Percentiles rank a stretch among this genome's conserved stretches.
Evolutionary conservation across 164 flowering plant genomes (phyloP).

Genomic region (Dillenia suffruticosa): DNA sequence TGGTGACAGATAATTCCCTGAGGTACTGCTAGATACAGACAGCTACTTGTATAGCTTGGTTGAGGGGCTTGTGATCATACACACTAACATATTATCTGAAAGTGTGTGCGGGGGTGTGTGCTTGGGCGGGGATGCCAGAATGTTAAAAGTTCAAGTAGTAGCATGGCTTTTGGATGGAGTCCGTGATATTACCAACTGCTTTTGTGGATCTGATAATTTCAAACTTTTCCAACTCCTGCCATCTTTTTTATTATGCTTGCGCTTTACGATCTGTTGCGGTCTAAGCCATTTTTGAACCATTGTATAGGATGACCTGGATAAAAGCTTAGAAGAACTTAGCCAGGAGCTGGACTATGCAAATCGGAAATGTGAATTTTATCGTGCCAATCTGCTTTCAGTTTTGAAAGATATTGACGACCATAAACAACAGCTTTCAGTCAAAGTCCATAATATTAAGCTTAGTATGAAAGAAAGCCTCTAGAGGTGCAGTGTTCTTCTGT

Average conservation of each 20-base stretch:
- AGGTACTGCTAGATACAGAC: too few relatives aligned
- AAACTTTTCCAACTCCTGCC: not conserved
- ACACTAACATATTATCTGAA: too few relatives aligned
- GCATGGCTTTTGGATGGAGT: not conserved
- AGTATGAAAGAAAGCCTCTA: slow-evolving; percentile 41
- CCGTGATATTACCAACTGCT: not conserved
- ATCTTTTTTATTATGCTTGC: not conserved
- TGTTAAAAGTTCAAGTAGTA: not conserved
- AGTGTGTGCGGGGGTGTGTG: too few relatives aligned
- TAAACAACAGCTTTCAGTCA: slow-evolving; percentile 43
- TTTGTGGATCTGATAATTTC: not conserved
- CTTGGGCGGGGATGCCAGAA: not conserved
- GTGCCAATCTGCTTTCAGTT: slow-evolving; percentile 44
- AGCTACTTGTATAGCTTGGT: too few relatives aligned
- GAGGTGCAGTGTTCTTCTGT: slow-evolving; percentile 4
- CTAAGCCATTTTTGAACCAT: not conserved
- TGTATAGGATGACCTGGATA: slow-evolving; percentile 51
- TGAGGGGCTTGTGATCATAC: too few relatives aligned
- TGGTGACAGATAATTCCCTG: too few relatives aligned
- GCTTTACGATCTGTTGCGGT: not conserved
- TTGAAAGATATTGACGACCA: slow-evolving; percentile 58
- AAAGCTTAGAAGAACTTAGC: slow-evolving; percentile 35
- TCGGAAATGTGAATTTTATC: slow-evolving; percentile 50
- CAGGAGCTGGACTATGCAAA: slow-evolving; percentile 39
- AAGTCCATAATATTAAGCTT: slow-evolving; percentile 53